Evolutionary conservation across 805 yeast species (phyloP), one percentile per base, ranked within the genome.

Genomic region (Candida parachauliodes): DNA sequence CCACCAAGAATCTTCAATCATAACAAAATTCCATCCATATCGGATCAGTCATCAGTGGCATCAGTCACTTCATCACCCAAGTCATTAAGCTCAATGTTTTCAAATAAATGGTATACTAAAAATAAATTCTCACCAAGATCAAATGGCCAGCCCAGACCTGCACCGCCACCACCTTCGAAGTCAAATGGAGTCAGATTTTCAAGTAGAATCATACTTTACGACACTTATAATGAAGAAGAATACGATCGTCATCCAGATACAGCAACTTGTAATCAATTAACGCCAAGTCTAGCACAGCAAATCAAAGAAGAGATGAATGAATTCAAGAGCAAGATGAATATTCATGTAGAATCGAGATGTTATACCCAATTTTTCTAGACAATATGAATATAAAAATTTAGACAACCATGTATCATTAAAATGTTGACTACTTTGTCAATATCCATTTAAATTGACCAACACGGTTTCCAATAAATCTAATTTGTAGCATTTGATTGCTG

Each of bases 241-340:
- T 91, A 91, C 59, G 97, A 91, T 59, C 78, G 98, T 51, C 88
- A 81, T 46, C 96, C 97, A 0, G 97, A 88, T 45, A 70, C 81
- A 20, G 95, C 95, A 3, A 88, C 97, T 2, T 91, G 97, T 62
- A 88, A 89, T 59, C 88, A 83, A 54, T 69, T 88, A 57, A 88
- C 96, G 1, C 96, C 97, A 5, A 70, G 74, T 40, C 62, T 88
- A 54, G 96, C 97, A 0, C 88, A 86, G 57, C 78, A 77, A 59
- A 88, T 91, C 50, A 83, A 81, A 60, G 84, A 82, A 26, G 98
- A 91, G 59, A 67, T 91, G 55, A 89, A 93, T 59, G 74, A 70
- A 37, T 62, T 88, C 54, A 89, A 88, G 63, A 65, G 79, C 16
- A 77, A 75, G 43, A 91, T 91, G 98, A 81, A 73, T 23, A 73